phyloP scores from a whole-genome alignment of 345 rosid genomes.

The Eucalyptus sp. region DNA sequence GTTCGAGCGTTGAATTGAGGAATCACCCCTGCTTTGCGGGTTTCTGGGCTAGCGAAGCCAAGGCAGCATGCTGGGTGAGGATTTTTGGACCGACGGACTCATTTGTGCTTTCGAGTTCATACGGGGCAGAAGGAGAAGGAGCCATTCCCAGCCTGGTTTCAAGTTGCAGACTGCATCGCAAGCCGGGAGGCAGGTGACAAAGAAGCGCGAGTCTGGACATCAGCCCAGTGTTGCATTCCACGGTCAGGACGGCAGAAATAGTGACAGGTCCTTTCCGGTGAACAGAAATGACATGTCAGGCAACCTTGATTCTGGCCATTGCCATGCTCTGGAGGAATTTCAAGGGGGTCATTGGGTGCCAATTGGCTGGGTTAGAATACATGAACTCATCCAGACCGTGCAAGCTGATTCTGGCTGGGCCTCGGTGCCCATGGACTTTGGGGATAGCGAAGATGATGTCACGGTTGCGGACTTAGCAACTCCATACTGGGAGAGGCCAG shows the following conservation, averaged over 20 bases:
- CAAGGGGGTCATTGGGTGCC: slow-evolving; percentile 32
- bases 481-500: slow-evolving; percentile 45
- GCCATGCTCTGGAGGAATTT: neutral
- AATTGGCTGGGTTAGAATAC: slow-evolving; percentile 48
- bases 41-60: neutral
- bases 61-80: neutral
- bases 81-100: slow-evolving; percentile 50
- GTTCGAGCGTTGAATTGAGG: neutral
- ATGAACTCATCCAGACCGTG: slow-evolving; percentile 37
- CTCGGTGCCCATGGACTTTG: slow-evolving; percentile 1
- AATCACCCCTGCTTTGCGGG: neutral
- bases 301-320: neutral
- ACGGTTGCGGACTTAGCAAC: slow-evolving; percentile 46
- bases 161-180: neutral
- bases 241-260: neutral
- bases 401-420: slow-evolving; percentile 26
- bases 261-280: neutral
- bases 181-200: neutral
- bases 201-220: neutral
- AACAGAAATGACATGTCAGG: neutral
- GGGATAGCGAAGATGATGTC: slow-evolving; percentile 19
- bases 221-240: neutral
- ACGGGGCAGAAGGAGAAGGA: slow-evolving; percentile 9
- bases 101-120: slow-evolving; percentile 46
- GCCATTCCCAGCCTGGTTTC: neutral